phyloP scores from a whole-genome alignment of 176 grass and related monocot genomes.

The Cenchrus americanus region DNA sequence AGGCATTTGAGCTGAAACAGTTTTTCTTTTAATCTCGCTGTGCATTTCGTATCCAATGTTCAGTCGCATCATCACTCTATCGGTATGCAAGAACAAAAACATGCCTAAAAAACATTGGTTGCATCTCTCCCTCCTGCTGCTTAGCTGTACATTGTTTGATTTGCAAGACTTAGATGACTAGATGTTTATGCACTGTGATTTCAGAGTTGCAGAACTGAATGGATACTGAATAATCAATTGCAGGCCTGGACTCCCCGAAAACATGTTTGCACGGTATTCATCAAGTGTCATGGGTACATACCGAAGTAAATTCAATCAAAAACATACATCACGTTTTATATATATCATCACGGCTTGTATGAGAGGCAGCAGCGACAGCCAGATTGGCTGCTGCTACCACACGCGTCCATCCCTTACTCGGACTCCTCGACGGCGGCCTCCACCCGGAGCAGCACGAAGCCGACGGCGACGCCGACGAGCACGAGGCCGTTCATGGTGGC shows the following conservation, averaged over 20 bases:
- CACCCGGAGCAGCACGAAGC: conserved; percentile 85
- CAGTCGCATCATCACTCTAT: background rate
- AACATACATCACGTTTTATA: conserved; percentile 52
- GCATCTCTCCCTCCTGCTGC: too few relatives aligned
- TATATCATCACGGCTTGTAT: conserved; percentile 46
- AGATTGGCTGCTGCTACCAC: background rate
- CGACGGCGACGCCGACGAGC: conserved; percentile 87
- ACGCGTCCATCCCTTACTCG: conserved; percentile 45
- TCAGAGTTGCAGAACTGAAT: background rate
- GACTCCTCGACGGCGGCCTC: conserved; percentile 78
- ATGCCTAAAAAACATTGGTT: too few relatives aligned
- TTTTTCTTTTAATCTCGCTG: background rate
- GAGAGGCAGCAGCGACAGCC: background rate
- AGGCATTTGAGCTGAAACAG: conserved; percentile 27
- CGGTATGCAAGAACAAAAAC: too few relatives aligned
- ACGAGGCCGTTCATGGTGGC: conserved; percentile 79
- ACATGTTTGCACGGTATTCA: conserved; percentile 40
- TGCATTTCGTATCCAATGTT: background rate
- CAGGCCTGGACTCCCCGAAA: conserved; percentile 22
- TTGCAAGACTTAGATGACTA: background rate
- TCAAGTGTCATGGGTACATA: conserved; percentile 50
- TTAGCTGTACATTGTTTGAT: background rate
- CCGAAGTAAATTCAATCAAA: conserved; percentile 36
- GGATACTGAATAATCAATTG: background rate
- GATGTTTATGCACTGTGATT: background rate